Evolutionary conservation across 371 early-diverging fungal genomes (phyloP).

Genomic region (Batkoa obscura): DNA sequence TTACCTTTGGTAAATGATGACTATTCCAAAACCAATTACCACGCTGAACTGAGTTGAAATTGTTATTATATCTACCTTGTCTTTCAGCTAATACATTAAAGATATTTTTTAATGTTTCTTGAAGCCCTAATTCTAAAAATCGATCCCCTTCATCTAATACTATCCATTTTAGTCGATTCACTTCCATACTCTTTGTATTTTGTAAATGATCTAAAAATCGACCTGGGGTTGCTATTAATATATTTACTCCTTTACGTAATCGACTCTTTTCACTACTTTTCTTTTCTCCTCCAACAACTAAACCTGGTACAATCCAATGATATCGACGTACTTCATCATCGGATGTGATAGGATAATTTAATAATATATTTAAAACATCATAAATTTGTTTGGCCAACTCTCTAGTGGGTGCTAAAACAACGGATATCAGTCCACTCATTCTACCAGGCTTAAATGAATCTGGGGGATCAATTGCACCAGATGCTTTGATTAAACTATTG

Average conservation of each 20-base stretch:
- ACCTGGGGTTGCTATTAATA: slow-evolving; percentile 96
- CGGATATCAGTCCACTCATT: slow-evolving; percentile 44
- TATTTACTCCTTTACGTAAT: slow-evolving; percentile 75
- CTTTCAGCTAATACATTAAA: slow-evolving; percentile 26
- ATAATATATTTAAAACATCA: slow-evolving; percentile 43
- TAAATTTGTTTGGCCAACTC: slow-evolving; percentile 96
- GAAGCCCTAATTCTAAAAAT: slow-evolving; percentile 90
- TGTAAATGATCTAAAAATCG: slow-evolving; percentile 90
- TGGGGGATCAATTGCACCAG: slow-evolving; percentile 11
- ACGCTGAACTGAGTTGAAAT: background rate
- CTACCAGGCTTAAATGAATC: slow-evolving; percentile 17
- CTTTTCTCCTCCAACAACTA: slow-evolving; percentile 82
- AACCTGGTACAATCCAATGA: slow-evolving; percentile 90
- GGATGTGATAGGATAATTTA: slow-evolving; percentile 22
- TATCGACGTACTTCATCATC: slow-evolving; percentile 16
- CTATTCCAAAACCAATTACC: slow-evolving; percentile 4
- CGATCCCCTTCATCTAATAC: slow-evolving; percentile 99
- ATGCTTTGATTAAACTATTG: slow-evolving; percentile 18
- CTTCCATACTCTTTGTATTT: slow-evolving; percentile 58
- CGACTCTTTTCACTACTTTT: slow-evolving; percentile 83
- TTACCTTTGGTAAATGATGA: slow-evolving; percentile 31
- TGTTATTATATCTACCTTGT: slow-evolving; percentile 4
- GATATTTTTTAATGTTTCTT: slow-evolving; percentile 76
- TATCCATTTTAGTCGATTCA: slow-evolving; percentile 62
- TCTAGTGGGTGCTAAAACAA: slow-evolving; percentile 90